These are phyloP conservation scores for Xylariomycetidae sp. DNA, from an alignment of 2,329 filamentous ascomycete genomes.

Conservation along the genomic window DNA sequence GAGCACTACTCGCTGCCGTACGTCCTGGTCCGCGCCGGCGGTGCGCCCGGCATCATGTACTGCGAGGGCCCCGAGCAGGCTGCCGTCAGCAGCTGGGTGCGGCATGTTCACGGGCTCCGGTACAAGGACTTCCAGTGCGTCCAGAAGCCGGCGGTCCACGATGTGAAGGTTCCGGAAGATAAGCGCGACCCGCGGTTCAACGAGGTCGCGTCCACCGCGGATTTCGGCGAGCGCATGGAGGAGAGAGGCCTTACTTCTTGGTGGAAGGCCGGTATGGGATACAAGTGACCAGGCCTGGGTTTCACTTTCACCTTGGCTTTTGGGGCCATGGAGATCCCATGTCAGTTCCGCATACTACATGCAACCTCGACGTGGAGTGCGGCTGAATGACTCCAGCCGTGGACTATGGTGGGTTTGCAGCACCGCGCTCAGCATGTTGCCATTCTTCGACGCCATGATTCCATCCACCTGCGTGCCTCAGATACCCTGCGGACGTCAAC, in stretches of 20 bases:
- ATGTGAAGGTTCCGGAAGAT: constrained; percentile 8
- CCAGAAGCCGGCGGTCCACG: constrained; percentile 37
- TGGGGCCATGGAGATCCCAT: too few species aligned
- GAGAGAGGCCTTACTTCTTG: constrained; percentile 51
- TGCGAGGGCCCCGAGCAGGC: constrained; percentile 53
- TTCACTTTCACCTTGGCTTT: neutral
- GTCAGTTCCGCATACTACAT: neutral
- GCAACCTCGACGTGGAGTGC: neutral
- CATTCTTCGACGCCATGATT: too few species aligned
- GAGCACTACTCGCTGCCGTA: constrained; percentile 55
- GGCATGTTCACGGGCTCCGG: constrained; percentile 54
- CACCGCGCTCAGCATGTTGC: too few species aligned
- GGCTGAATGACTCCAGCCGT: too few species aligned
- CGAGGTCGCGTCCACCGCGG: constrained; percentile 58
- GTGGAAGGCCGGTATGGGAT: constrained; percentile 67
- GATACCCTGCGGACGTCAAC: too few species aligned
- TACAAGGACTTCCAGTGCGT: constrained; percentile 70
- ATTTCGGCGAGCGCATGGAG: constrained; percentile 59
- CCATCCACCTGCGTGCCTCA: too few species aligned
- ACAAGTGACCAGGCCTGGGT: constrained; percentile 10
- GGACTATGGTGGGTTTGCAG: too few species aligned
- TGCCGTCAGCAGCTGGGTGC: constrained; percentile 58
- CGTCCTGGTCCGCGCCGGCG: constrained; percentile 61
- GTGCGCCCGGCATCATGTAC: constrained; percentile 73
- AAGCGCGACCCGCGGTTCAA: constrained; percentile 30